phyloP scores from a whole-genome alignment of 805 yeast genomes.

The Danielia oregonensis region DNA sequence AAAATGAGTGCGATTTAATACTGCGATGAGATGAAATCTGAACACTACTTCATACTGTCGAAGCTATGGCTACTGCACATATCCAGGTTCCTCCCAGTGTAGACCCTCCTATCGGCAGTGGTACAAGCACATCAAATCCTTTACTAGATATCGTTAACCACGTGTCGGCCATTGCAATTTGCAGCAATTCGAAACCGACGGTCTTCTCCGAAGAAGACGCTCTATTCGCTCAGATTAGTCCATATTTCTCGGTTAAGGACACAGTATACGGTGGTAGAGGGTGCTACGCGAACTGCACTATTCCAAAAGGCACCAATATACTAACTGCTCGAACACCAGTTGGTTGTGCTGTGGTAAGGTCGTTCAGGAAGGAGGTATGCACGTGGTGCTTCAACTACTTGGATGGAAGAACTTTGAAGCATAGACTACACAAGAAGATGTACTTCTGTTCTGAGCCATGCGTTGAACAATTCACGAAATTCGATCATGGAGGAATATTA shows the following conservation, averaged over 20 bases:
- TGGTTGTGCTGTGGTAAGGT: constrained; percentile 45
- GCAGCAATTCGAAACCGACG: no score
- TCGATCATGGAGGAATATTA: constrained; percentile 36
- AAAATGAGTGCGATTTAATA: no score
- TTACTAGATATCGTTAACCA: no score
- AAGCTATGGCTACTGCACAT: no score
- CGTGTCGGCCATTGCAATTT: no score
- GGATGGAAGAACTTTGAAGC: constrained; percentile 45
- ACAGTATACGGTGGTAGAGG: constrained; percentile 60
- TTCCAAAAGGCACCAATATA: constrained; percentile 40
- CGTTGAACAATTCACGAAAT: constrained; percentile 26
- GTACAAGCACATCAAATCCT: no score
- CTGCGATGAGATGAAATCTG: no score
- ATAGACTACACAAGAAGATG: constrained; percentile 24
- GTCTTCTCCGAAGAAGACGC: no score
- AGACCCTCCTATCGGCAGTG: no score
- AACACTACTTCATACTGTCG: no score
- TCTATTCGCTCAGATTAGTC: constrained; percentile 10
- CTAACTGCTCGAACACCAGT: constrained; percentile 39
- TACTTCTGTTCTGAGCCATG: constrained; percentile 56
- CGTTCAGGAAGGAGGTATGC: constrained; percentile 63
- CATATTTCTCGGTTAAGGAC: constrained; percentile 26
- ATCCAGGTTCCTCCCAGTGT: no score
- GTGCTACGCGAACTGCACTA: constrained; percentile 45
- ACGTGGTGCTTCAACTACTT: constrained; percentile 48